Base-by-base conservation (phyloP, 2,329 filamentous ascomycete genomes). In the Aspergillus glaucus region DNA sequence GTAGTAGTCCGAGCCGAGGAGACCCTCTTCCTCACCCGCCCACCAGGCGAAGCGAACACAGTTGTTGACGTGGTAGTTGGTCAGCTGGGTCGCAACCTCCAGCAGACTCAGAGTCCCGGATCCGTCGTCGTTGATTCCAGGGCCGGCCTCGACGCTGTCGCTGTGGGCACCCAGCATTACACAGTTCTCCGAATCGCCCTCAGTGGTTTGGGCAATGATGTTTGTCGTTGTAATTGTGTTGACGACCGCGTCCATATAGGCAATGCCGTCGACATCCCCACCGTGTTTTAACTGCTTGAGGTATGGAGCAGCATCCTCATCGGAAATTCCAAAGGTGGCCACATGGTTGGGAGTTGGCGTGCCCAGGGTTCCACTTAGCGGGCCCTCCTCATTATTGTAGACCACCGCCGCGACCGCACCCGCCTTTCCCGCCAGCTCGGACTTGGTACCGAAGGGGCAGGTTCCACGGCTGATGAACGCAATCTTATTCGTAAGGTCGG, bases 111-210 rank as follows among this genome's bases (percentile, higher is more conserved):
- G 76, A 30, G 78, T 81, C 48, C 86, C 86, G 3, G 82, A 84
- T 43, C 86, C 86, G 59, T 90, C 85, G 57, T 90, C 86, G 65
- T 90, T 90, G 75, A 90, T 88, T 17, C 86, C 86, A 1, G 82
- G 81, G 0, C 82, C 82, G 3, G 73, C 76, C 24, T 74, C 71
- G 17, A 85, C 81, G 6, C 77, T 80, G 66, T 85, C 82, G 15
- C 75, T 77, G 65, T 85, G 82, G 2, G 75, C 80, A 39, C 81
- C 80, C 12, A 84, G 65, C 44, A 79, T 75, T 43, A 85, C 70
- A 30, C 79, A 71, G 59, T 84, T 81, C 53, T 80, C 66, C 15
- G 78, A 75, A 62, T 84, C 78, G 40, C 82, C 82, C 12, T 65
- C 67, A 52, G 75, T 78, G 9, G 80, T 80, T 55, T 81, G 77